These are phyloP conservation scores for Puccinia horiana DNA, from an alignment of 1,284 basidiomycete genomes.

Conservation along the genomic window DNA sequence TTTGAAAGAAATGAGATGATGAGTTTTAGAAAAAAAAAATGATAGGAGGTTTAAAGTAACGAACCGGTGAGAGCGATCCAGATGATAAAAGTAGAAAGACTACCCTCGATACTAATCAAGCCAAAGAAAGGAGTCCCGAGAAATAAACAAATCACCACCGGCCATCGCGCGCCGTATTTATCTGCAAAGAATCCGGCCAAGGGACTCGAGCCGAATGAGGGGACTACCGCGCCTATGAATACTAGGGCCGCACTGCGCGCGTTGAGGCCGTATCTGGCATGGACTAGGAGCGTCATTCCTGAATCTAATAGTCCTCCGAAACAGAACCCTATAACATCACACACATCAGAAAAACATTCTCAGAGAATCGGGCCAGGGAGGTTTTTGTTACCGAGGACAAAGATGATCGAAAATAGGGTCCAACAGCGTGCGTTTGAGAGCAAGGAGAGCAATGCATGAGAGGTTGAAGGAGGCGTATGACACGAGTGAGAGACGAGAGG, in stretches of 20 bases:
- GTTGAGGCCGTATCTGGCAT: conserved; percentile 21
- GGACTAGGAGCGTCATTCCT: conserved; percentile 31
- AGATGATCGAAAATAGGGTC: conserved; percentile 34
- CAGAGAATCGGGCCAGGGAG: neutral
- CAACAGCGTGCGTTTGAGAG: conserved; percentile 11
- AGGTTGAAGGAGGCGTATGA: neutral
- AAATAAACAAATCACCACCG: conserved; percentile 13
- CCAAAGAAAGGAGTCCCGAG: conserved; percentile 32
- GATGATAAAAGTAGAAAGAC: conserved; percentile 33
- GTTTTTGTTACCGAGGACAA: conserved; percentile 22
- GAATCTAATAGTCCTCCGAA: conserved; percentile 37
- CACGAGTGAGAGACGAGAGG: neutral
- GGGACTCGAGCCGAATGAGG: conserved; percentile 35
- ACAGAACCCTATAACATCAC: conserved; percentile 19
- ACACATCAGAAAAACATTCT: neutral
- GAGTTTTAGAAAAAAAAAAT: neutral
- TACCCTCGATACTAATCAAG: conserved; percentile 18
- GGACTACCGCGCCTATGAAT: conserved; percentile 29
- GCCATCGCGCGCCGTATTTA: conserved; percentile 21
- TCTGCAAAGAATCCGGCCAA: conserved; percentile 33
- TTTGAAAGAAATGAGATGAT: neutral
- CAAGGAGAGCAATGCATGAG: conserved; percentile 2
- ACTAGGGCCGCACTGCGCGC: conserved; percentile 24
- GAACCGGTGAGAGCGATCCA: conserved; percentile 29
- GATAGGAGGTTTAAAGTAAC: neutral